Conservation (phyloP, 352 stramenopile species). For the Pythium aquatile region DNA sequence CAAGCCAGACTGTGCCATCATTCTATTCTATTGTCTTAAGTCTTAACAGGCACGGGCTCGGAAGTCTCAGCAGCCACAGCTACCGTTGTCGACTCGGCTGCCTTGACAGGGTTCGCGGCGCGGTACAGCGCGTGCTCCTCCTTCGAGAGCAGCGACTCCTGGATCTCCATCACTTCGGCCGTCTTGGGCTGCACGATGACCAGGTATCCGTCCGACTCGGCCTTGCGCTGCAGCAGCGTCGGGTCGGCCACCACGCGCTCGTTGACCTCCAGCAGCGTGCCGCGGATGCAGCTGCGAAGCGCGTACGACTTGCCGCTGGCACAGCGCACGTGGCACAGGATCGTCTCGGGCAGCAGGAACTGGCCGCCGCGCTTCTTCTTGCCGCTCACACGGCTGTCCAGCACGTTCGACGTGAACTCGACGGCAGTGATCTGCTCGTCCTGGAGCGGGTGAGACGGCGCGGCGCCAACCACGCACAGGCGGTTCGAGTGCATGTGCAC, state of each 20-base stretch:
- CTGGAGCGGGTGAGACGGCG: conserved; percentile 67
- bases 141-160: conserved; percentile 78
- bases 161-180: conserved; percentile 73
- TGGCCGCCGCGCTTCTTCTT: conserved; percentile 89
- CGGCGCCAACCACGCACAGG: conserved; percentile 77
- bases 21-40: conserved; percentile 2
- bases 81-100: background rate
- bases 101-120: conserved; percentile 7
- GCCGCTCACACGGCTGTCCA: conserved; percentile 70
- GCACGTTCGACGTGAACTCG: conserved; percentile 61
- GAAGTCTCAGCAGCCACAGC: background rate
- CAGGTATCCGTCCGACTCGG: conserved; percentile 72
- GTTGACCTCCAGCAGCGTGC: conserved; percentile 79
- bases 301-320: conserved; percentile 57
- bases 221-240: conserved; percentile 60
- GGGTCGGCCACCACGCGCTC: conserved; percentile 57
- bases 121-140: conserved; percentile 75
- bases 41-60: background rate
- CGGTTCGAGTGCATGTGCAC: conserved; percentile 90
- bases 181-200: conserved; percentile 85
- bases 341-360: conserved; percentile 66
- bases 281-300: conserved; percentile 78
- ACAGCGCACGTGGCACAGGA: conserved; percentile 67
- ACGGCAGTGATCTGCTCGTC: conserved; percentile 53
- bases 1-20: background rate